Evolutionary conservation across 176 grass and related monocot genomes (phyloP), one percentile per base, ranked within the genome.

Genomic region (bread wheat (Triticum aestivum)): DNA sequence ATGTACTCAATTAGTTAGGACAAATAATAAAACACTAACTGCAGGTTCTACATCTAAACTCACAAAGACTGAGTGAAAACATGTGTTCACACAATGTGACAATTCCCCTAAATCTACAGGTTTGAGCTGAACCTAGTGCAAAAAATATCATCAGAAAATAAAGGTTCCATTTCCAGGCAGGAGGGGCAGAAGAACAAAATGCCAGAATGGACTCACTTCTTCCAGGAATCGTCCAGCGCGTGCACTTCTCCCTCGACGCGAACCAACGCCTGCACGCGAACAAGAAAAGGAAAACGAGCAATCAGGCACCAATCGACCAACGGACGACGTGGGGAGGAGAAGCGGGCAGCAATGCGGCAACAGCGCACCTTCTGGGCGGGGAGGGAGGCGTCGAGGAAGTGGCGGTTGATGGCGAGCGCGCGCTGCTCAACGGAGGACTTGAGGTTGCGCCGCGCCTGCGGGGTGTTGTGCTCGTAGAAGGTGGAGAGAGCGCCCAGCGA

Each of bases 401-500:
- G 94, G 71, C 89, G 91, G 68, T 96, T 99, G 80, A 99, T 99
- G 85, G 97, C 64, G 75, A 99, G 92, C 3, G 87, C 61, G 52
- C 97, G 97, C 80, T 99, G 92, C 82, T 99, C 94, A 24, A 99
- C 92, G 80, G 94, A 96, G 23, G 97, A 94, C 80, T 96, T 96
- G 80, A 99, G 97, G 85, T 99, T 99, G 72, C 97, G 92, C 32
- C 97, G 94, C 70, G 90, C 94, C 87, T 96, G 94, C 73, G 94
- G 90, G 12, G 94, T 96, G 87, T 99, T 99, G 11, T 99, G 89
- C 37, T 67, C 79, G 87, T 99, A 99, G 89, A 94, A 93, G 65
- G 92, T 91, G 90, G 97, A 99, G 77, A 96, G 94, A 3, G 94
- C 86, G 32, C 92, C 90, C 27, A 99, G 92, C 21, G 94, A 96